Evolutionary conservation across 2,329 filamentous ascomycete species (phyloP), one percentile per base, ranked within the genome.

Genomic region (Claviceps spartinae): DNA sequence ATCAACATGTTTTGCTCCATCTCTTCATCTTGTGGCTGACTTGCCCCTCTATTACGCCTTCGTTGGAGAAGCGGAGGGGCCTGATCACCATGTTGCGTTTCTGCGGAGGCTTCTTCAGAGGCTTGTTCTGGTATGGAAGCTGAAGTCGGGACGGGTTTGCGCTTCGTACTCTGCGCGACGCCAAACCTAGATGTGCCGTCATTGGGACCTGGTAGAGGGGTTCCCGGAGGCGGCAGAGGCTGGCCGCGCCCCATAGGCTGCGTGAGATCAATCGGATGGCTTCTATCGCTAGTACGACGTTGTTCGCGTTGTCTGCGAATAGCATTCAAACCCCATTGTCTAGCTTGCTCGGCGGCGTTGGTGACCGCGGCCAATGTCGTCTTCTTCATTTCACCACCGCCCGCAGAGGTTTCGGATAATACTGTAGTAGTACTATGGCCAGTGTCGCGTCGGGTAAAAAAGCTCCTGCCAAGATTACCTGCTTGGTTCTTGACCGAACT

Each of bases 191-290:
- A 75, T 53, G 72, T 77, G 51, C 74, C 78, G 38, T 82, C 79
- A 1, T 83, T 84, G 43, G 74, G 79, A 2, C 66, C 62, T 5
- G 89, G 88, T 1, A 95, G 73, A 3, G 89, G 88, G 45, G 78
- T 82, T 2, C 88, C 89, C 2, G 85, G 86, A 8, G 88, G 88
- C 47, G 88, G 88, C 18, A 95, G 71, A 1, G 88, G 88, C 59
- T 85, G 83, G 0, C 88, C 88, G 41, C 88, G 78, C 1, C 89
- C 89, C 72, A 94, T 88, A 2, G 88, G 88, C 59, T 87, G 79
- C 57, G 65, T 68, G 54, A 77, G 57, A 67, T 80, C 65, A 55
- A 79, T 63, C 8, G 63, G 63, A 24, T 53, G 60, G 24, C 57
- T 54, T 18, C 62, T 61, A 3, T 69, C 67, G 14, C 59, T 60